A percentile compares a stretch with the other conserved stretches of the same genome.
phyloP scores from a whole-genome alignment of 345 rosid species.

The Turritis glabra region DNA sequence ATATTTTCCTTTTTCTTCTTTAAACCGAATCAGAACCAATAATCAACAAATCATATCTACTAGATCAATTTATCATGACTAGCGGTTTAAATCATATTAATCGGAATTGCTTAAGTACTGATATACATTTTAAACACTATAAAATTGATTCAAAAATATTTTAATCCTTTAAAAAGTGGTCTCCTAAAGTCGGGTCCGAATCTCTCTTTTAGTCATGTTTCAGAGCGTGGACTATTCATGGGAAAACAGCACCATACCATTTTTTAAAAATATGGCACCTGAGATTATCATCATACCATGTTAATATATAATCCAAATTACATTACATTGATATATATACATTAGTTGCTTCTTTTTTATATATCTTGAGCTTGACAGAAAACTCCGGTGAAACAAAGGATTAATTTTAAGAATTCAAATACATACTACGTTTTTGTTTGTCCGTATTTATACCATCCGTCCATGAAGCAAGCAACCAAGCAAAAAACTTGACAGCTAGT shows the following conservation, averaged over 20 bases:
- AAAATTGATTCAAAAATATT: background rate
- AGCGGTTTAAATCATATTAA: background rate
- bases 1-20: background rate
- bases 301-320: background rate
- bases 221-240: background rate
- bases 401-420: background rate
- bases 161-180: background rate
- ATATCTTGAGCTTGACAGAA: too few relatives aligned
- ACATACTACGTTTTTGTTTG: background rate
- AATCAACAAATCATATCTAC: background rate
- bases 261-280: background rate
- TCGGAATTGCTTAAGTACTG: background rate
- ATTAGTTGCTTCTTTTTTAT: background rate
- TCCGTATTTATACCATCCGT: background rate
- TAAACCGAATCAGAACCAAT: background rate
- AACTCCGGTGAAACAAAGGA: too few relatives aligned
- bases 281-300: background rate
- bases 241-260: background rate
- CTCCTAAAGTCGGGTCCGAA: conserved; percentile 4
- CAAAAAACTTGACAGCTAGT: background rate
- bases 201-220: conserved; percentile 4
- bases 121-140: background rate
- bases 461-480: background rate
- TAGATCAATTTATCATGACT: background rate
- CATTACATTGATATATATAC: background rate